phyloP scores from a whole-genome alignment of 2,329 filamentous ascomycete species.

The Diaporthe humulicola region DNA sequence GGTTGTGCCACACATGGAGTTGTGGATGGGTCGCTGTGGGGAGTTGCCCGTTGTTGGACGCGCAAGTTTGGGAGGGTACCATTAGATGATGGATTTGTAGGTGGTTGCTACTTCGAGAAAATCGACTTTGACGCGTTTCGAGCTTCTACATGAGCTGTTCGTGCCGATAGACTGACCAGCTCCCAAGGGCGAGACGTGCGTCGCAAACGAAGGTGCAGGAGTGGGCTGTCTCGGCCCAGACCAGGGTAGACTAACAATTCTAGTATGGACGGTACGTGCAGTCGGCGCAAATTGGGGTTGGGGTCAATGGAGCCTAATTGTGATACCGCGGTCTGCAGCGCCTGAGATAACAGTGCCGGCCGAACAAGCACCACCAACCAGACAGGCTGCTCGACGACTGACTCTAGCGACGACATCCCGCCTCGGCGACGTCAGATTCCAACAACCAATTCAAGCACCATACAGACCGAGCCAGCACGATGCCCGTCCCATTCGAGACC shows the following conservation, averaged over 20 bases:
- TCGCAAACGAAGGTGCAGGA: slow-evolving; percentile 14
- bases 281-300: slow-evolving; percentile 25
- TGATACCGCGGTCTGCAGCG: not conserved
- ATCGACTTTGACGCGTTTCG: slow-evolving; percentile 12
- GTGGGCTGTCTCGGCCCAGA: slow-evolving; percentile 28
- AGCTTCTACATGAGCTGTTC: slow-evolving; percentile 3
- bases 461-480: slow-evolving; percentile 49
- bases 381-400: not conserved
- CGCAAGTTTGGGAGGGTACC: slow-evolving; percentile 13
- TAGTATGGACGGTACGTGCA: slow-evolving; percentile 2
- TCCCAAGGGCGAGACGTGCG: slow-evolving; percentile 28
- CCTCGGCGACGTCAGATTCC: slow-evolving; percentile 14
- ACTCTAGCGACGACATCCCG: not conserved
- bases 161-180: not conserved
- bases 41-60: slow-evolving; percentile 29
- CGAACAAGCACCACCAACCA: not conserved
- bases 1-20: slow-evolving; percentile 29
- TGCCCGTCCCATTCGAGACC: slow-evolving; percentile 75
- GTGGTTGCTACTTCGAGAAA: not conserved
- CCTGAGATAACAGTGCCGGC: slow-evolving; percentile 16
- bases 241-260: slow-evolving; percentile 23
- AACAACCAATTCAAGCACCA: not conserved
- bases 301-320: slow-evolving; percentile 7
- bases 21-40: slow-evolving; percentile 17
- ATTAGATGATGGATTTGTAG: not conserved